These are phyloP conservation scores for Yarrowia sp. DNA, from an alignment of 805 yeast genomes.

Conservation along the genomic window DNA sequence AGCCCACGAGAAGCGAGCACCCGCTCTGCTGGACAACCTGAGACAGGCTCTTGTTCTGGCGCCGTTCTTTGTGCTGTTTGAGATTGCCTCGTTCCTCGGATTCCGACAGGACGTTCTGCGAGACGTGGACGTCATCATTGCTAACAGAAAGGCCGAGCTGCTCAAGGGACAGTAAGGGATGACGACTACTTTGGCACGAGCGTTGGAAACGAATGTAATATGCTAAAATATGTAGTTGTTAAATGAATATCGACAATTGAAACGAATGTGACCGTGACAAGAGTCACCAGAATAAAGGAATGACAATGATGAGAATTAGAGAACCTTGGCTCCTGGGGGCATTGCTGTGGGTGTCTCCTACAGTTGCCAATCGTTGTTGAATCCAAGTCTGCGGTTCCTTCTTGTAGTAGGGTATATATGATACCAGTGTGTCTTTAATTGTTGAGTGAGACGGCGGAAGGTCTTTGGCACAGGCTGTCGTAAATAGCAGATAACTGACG, in stretches of 20 bases:
- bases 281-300: slow-evolving; percentile 2
- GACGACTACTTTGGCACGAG: background rate
- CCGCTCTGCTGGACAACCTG: slow-evolving; percentile 81
- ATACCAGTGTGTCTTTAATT: background rate
- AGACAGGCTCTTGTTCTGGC: slow-evolving; percentile 86
- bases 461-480: background rate
- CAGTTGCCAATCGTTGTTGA: background rate
- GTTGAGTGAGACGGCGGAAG: background rate
- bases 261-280: background rate
- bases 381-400: slow-evolving; percentile 4
- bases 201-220: slow-evolving; percentile 5
- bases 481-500: background rate
- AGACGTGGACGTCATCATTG: slow-evolving; percentile 47
- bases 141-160: slow-evolving; percentile 35
- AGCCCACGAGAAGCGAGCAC: slow-evolving; percentile 73
- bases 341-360: background rate
- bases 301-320: background rate
- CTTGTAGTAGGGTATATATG: background rate
- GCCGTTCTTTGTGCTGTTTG: slow-evolving; percentile 84
- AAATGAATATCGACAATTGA: background rate
- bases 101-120: slow-evolving; percentile 51
- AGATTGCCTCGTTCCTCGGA: slow-evolving; percentile 69
- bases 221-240: background rate
- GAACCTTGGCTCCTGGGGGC: background rate
- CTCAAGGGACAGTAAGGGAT: slow-evolving; percentile 9